Base-by-base conservation (phyloP, 345 rosid genomes). In the Toxicodendron radicans region DNA sequence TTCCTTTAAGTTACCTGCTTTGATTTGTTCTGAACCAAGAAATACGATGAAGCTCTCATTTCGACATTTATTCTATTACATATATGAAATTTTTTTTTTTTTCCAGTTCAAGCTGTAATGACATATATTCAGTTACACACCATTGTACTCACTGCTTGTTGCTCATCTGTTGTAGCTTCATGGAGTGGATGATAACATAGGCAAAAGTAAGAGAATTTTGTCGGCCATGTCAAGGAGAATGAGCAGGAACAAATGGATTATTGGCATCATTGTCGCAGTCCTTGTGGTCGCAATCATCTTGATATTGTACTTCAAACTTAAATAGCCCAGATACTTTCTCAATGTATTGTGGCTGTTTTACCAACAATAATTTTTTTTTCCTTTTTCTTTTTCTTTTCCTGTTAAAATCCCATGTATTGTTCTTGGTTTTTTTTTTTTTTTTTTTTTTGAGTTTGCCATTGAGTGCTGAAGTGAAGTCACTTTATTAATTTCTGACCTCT, bases 131-230 rank as follows among this genome's bases (percentile, higher is more conserved):
- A 7, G 9, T 38, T 38, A 57, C 27, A 17, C 16, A n/a, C 2
- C 13, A n/a, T 20, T 75, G 41, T 32, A 54, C 35, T 59, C 20
- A 74, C 58, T 33, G 17, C 10, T 63, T 20, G 13, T 51, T 71
- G 61, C 63, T 58, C 45, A 70, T 72, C 52, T 66, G 38, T 63
- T 52, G 77, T 87, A 96, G 98, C 91, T 92, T 66, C 88, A 91
- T 67, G 99, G 98, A 73, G 99, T 96, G 73, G 97, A 92, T 56
- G 94, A 88, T 73, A 93, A 90, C 79, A 33, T 93, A 2, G 92
- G 95, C 59, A 92, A 86, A 86, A 96, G 98, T 77, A 96, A 92
- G 94, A 90, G 76, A 83, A 83, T 92, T 70, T 76, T 96, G 89
- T 84, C 90, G 43, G 69, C 71, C 73, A 92, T 93, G 80, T 74